Evolutionary conservation across 805 yeast species (phyloP).

Genomic region (Lachancea dasiensis): DNA sequence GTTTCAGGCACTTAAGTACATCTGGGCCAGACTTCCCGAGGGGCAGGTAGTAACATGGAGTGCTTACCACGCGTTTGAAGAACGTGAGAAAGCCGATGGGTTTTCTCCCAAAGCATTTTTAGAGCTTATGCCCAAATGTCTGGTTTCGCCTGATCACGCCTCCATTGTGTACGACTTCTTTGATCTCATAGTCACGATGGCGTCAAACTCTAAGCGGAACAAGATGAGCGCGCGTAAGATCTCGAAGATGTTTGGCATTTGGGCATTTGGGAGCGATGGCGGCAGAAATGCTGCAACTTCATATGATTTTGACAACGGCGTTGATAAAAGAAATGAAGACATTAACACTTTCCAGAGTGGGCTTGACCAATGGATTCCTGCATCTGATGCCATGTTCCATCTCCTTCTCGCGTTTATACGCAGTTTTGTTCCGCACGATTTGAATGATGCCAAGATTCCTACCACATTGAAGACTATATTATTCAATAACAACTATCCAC

Average conservation of each 20-base stretch:
- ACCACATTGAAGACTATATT: constrained; percentile 58
- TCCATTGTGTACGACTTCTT: constrained; percentile 83
- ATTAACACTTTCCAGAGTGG: constrained; percentile 57
- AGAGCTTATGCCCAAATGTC: constrained; percentile 77
- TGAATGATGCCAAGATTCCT: constrained; percentile 49
- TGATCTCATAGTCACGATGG: constrained; percentile 68
- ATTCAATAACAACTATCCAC: constrained; percentile 71
- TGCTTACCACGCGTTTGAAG: constrained; percentile 63
- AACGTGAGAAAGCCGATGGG: constrained; percentile 56
- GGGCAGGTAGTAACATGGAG: constrained; percentile 83
- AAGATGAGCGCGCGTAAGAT: constrained; percentile 75
- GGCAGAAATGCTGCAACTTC: constrained; percentile 26
- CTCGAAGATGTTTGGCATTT: constrained; percentile 73
- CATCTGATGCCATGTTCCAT: constrained; percentile 83
- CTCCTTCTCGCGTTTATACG: constrained; percentile 68
- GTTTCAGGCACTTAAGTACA: constrained; percentile 67
- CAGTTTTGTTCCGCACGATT: constrained; percentile 67
- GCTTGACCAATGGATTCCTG: constrained; percentile 67
- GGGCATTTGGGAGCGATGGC: constrained; percentile 62
- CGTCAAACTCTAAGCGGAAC: constrained; percentile 73
- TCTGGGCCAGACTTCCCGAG: constrained; percentile 82
- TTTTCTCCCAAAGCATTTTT: constrained; percentile 71
- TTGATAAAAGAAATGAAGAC: constrained; percentile 11
- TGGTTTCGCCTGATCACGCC: constrained; percentile 81
- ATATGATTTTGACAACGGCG: constrained; percentile 23